These are phyloP conservation scores for Trichophyton mentagrophytes DNA, from an alignment of 2,329 filamentous ascomycete genomes.

Conservation along the genomic window DNA sequence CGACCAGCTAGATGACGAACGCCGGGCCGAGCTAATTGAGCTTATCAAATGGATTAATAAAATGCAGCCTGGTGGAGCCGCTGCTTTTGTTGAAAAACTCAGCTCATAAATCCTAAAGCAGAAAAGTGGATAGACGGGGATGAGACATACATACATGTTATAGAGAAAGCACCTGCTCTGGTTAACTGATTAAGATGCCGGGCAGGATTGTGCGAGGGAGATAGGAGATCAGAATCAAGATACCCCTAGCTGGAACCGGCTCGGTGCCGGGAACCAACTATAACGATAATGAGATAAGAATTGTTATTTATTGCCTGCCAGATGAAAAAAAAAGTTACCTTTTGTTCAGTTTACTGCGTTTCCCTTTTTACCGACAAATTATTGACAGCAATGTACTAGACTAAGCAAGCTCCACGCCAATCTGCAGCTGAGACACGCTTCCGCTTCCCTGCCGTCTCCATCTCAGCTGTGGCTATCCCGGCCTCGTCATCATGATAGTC, in stretches of 20 bases:
- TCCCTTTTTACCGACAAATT: too few relatives aligned
- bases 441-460: not conserved
- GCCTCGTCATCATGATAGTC: not conserved
- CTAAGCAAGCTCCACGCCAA: too few relatives aligned
- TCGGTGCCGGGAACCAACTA: not conserved
- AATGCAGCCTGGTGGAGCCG: slow-evolving; percentile 29
- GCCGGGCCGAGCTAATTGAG: slow-evolving; percentile 34
- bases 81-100: slow-evolving; percentile 24
- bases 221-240: not conserved
- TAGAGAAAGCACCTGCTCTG: not conserved
- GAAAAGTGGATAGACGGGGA: not conserved
- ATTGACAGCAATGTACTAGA: too few relatives aligned
- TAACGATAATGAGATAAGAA: slow-evolving; percentile 5
- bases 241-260: not conserved
- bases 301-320: not conserved
- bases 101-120: slow-evolving; percentile 5
- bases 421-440: not conserved
- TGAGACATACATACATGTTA: not conserved
- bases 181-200: not conserved
- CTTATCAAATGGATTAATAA: slow-evolving; percentile 38
- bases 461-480: not conserved
- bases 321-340: not conserved
- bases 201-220: not conserved
- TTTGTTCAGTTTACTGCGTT: not conserved
- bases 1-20: slow-evolving; percentile 38